Conservation (phyloP, 1,284 basidiomycete species). For the Tetrapyrgos nigripes region DNA sequence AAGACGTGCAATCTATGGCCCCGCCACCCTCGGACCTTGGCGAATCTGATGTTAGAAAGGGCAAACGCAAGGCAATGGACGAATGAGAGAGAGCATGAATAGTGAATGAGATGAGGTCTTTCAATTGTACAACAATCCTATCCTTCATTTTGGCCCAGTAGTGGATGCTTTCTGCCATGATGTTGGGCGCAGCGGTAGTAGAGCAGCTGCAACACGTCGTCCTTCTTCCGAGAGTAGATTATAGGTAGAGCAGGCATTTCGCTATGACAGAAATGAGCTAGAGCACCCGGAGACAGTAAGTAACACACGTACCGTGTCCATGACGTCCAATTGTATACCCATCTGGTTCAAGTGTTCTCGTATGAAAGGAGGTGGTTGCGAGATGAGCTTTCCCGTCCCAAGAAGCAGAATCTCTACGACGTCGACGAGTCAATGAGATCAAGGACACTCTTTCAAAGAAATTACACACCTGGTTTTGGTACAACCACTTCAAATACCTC, state of each 20-base stretch:
- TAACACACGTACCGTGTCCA: slow-evolving; percentile 81
- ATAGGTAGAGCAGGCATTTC: slow-evolving; percentile 94
- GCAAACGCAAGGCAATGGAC: slow-evolving; percentile 45
- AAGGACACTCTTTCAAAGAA: not conserved
- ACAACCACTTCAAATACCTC: slow-evolving; percentile 82
- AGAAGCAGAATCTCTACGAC: slow-evolving; percentile 85
- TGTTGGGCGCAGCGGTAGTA: slow-evolving; percentile 69
- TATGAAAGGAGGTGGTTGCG: slow-evolving; percentile 75
- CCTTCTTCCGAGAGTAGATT: slow-evolving; percentile 95
- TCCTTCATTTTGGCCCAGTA: not conserved
- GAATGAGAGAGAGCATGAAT: slow-evolving; percentile 14
- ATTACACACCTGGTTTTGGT: slow-evolving; percentile 82
- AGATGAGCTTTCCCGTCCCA: slow-evolving; percentile 82
- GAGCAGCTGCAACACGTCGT: slow-evolving; percentile 86
- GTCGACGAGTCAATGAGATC: not conserved
- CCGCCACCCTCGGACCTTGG: slow-evolving; percentile 34
- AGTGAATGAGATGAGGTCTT: not conserved
- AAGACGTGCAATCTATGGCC: slow-evolving; percentile 19
- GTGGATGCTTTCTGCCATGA: slow-evolving; percentile 48
- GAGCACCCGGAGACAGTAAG: not conserved
- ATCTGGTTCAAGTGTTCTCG: slow-evolving; percentile 74
- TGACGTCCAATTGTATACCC: slow-evolving; percentile 92
- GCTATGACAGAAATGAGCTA: slow-evolving; percentile 47
- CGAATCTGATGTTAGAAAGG: slow-evolving; percentile 35
- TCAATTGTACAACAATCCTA: not conserved